A percentile compares a stretch with the other conserved stretches of the same genome.
phyloP scores from a whole-genome alignment of 2,329 filamentous ascomycete genomes.

The Coniochaeta sp. region DNA sequence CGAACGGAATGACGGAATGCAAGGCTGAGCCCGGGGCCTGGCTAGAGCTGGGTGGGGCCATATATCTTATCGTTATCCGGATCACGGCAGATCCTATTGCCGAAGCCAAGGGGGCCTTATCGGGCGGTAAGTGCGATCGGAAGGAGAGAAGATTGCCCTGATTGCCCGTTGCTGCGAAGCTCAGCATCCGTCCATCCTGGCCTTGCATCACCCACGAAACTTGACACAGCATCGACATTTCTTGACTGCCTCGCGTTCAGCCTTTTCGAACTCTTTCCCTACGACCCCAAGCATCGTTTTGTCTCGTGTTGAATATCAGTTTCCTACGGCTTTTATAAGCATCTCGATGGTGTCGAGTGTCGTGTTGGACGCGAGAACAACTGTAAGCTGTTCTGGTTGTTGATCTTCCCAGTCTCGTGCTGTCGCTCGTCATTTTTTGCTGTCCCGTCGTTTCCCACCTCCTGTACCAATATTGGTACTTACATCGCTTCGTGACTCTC shows the following conservation, averaged over 20 bases:
- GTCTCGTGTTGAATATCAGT: background rate
- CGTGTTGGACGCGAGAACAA: background rate
- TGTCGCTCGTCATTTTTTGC: background rate
- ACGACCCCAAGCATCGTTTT: background rate
- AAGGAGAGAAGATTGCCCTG: background rate
- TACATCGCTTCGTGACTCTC: too few relatives aligned
- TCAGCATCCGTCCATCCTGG: background rate
- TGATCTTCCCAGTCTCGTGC: background rate
- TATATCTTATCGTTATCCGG: slow-evolving; percentile 1
- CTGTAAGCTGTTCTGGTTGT: background rate
- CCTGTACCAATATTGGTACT: too few relatives aligned
- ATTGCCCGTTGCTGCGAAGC: background rate
- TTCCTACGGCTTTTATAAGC: background rate
- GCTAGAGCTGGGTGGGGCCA: background rate
- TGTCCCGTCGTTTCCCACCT: background rate
- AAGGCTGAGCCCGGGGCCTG: background rate
- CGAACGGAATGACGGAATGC: background rate
- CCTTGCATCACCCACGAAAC: slow-evolving; percentile 1
- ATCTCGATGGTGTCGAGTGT: background rate
- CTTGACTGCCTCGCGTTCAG: background rate
- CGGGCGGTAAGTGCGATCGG: background rate
- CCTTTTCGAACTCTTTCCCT: background rate
- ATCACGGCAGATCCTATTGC: background rate
- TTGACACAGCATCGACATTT: background rate
- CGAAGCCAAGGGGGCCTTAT: background rate